These are phyloP conservation scores for Nepenthes mirabilis DNA, from an alignment of 148 eudicot genomes.

Conservation along the genomic window DNA sequence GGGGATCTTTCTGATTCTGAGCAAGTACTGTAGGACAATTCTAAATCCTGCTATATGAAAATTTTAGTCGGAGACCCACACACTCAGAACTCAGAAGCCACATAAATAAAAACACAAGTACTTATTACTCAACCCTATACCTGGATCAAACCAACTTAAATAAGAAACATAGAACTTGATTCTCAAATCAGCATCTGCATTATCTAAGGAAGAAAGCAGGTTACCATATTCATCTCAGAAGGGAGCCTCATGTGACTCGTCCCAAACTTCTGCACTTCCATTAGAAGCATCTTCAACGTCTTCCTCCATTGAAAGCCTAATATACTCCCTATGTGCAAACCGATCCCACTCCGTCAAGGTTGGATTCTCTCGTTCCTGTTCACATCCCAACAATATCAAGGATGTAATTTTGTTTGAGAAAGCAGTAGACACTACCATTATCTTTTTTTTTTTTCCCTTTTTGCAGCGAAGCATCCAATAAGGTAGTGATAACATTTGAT, in stretches of 20 bases:
- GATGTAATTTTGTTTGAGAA: neutral
- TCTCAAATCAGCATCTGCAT: too few species aligned
- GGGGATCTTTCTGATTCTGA: too few species aligned
- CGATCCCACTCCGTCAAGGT: conserved; percentile 98
- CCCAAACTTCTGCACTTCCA: conserved; percentile 99
- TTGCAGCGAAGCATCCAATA: neutral
- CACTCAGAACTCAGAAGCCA: neutral
- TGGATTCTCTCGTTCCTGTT: conserved; percentile 95
- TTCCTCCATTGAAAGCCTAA: conserved; percentile 98
- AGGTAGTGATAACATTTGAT: neutral
- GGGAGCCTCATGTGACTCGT: conserved; percentile 95
- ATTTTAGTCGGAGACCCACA: neutral
- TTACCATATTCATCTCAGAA: conserved; percentile 28
- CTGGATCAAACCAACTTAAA: too few species aligned
- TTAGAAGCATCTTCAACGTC: conserved; percentile 96
- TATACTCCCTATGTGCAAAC: conserved; percentile 94
- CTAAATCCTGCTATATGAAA: neutral
- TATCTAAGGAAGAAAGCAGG: neutral
- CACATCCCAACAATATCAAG: conserved; percentile 4
- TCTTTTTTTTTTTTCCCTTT: neutral
- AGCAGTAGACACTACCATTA: neutral
- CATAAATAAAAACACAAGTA: too few species aligned
- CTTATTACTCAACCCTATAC: too few species aligned
- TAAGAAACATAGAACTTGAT: too few species aligned
- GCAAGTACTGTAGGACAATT: too few species aligned